phyloP scores from a whole-genome alignment of 176 grass and related monocot species.

The Melocanna baccifera region DNA sequence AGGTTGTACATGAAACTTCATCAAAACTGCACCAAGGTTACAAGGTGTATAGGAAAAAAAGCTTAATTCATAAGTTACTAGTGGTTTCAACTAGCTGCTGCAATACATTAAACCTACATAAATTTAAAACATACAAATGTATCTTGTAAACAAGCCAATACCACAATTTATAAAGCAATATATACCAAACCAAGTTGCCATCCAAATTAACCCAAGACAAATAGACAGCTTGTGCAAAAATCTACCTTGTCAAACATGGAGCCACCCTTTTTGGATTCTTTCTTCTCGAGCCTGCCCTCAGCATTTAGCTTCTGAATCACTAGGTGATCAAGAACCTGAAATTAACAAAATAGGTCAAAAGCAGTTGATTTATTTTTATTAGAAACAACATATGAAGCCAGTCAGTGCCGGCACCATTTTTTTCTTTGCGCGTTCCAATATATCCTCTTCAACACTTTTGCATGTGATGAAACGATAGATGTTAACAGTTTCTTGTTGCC shows the following conservation, averaged over 20 bases:
- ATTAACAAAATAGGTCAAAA: neutral
- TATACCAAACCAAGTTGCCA: neutral
- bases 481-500: conserved; percentile 97
- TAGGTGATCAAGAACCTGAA: conserved; percentile 98
- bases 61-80: neutral
- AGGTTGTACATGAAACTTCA: neutral
- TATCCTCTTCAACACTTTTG: conserved; percentile 99
- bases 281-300: conserved; percentile 98
- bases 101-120: neutral
- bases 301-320: conserved; percentile 99
- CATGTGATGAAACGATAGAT: conserved; percentile 97
- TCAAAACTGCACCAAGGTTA: conserved; percentile 1
- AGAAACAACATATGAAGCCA: conserved; percentile 8
- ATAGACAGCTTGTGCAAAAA: conserved; percentile 5
- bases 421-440: conserved; percentile 96
- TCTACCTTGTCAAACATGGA: conserved; percentile 94
- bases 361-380: neutral
- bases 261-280: conserved; percentile 96
- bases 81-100: neutral
- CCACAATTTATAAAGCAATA: neutral
- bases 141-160: conserved; percentile 5
- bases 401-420: conserved; percentile 60
- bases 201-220: conserved; percentile 3
- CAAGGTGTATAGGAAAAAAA: neutral
- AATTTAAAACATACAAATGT: neutral